A percentile compares a stretch with the other conserved stretches of the same genome.
Conservation (phyloP, 192 early-diverging fungal species). For the Mortierella alpina region DNA sequence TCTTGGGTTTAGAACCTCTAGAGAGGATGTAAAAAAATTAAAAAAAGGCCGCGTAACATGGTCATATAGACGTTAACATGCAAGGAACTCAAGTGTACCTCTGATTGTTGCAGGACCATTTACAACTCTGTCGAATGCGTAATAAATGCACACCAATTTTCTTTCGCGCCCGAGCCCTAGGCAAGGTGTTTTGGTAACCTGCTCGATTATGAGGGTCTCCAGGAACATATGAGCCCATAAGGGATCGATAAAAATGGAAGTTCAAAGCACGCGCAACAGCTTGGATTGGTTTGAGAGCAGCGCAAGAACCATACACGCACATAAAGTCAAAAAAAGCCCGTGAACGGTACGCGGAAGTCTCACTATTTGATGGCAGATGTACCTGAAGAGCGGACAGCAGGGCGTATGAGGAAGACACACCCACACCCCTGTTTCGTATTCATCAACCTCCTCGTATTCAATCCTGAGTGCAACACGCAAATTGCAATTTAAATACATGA, state of each 20-base stretch:
- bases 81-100: too few species aligned
- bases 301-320: neutral
- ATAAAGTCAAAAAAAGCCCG: neutral
- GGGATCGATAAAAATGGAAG: slow-evolving; percentile 9
- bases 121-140: neutral
- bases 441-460: too few species aligned
- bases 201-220: too few species aligned
- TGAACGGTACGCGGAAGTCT: too few species aligned
- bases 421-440: too few species aligned
- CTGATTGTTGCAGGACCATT: too few species aligned
- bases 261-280: neutral
- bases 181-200: neutral
- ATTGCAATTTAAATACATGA: too few species aligned
- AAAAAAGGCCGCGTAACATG: neutral
- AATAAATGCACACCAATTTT: neutral
- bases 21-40: slow-evolving; percentile 85
- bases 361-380: too few species aligned
- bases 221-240: neutral
- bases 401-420: too few species aligned
- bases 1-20: slow-evolving; percentile 82
- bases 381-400: too few species aligned
- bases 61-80: neutral
- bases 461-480: too few species aligned
- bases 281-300: neutral
- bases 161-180: neutral